Evolutionary conservation across 306 rosid species (phyloP), one percentile per base, ranked within the genome.

Genomic region (Corylus americana): DNA sequence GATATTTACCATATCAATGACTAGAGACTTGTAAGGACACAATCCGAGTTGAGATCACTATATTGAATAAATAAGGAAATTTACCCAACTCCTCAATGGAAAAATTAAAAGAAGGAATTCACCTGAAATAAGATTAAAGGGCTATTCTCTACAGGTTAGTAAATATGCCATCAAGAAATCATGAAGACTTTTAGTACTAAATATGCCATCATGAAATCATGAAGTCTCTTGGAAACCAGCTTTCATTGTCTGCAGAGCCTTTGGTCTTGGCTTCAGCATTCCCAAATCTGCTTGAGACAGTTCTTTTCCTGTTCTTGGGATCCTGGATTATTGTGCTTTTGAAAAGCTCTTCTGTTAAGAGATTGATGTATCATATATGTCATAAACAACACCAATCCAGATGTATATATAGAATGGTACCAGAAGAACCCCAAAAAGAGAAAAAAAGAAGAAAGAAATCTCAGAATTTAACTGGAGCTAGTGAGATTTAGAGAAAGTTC

Each of bases 251-350:
- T 16, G 27, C 11, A 27, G 18, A 35, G 4, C 66, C 10, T 64
- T 31, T 18, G 51, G 6, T 64, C 27, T 25, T 47, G 22, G 62
- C 74, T 77, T 68, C 74, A 18, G 44, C 61, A 67, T 67, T 67
- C 55, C 42, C 45, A 35, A 55, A 11, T 77, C 80, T 54, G 64
- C 11, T 27, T 8, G 27, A 27, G 7, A 4, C 48, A 17, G 27
- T 3, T 67, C 50, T 8, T 66, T 17, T 67, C n/a, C 11, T 13
- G 47, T 12, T n/a, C 35, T 17, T 20, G 53, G 31, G 18, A 68
- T 13, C 62, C 77, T 61, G 55, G 83, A 51, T 42, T 45, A 79
- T 55, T 68, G 54, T 59, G 55, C 39, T 80, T 70, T 18, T 1
- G 31, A 49, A 63, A 49, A 76, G 31, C 16, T 22, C 31, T 39